Base-by-base conservation (phyloP, 495 filamentous ascomycete species). In the Cetradonia linearis region DNA sequence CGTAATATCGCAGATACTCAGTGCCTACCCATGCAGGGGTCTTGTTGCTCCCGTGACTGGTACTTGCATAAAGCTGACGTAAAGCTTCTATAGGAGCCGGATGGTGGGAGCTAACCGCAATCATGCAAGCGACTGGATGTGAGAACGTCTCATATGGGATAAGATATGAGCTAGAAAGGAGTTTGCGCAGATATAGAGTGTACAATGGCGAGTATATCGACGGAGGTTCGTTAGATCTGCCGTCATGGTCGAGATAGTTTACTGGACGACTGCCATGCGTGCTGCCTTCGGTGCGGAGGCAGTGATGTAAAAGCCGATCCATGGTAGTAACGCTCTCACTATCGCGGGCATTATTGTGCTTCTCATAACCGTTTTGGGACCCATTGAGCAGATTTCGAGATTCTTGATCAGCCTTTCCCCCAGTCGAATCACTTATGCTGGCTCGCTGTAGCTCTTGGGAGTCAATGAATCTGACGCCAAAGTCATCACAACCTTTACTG, bases 111-210 rank as follows among this genome's bases (percentile, higher is more conserved):
- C 90, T 95, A 62, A 97, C 94, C 5, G 92, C 88, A 68, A 97
- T 92, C 23, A 97, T 82, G 70, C 90, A 91, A n/a, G 94, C 91
- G 5, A 96, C 91, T 0, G 94, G 93, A 71, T 98, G 93, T 13
- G 86, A 79, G 67, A 97, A 95, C 1, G 92, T 94, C 72, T 98
- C 93, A 65, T 95, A 89, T 1, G 90, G 85, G 0, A 84, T 80
- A 48, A 91, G 66, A 9, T 86, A 80, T 27, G 89, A 72, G 48
- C 87, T 83, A 2, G 90, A 95, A 18, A 98, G 76, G 20, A 96
- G 66, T 58, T 91, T 84, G 40, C 88, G 84, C 34, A 98, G 73
- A 68, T 92, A 96, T 18, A 91, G 69, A 28, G 85, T 81, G 70
- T 89, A 91, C 64, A 94, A 85, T 2, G 87, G 84, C 33, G 79